Evolutionary conservation across 352 stramenopile species (phyloP), one percentile per base, ranked within the genome.

Genomic region (Blastocystis sp.): DNA sequence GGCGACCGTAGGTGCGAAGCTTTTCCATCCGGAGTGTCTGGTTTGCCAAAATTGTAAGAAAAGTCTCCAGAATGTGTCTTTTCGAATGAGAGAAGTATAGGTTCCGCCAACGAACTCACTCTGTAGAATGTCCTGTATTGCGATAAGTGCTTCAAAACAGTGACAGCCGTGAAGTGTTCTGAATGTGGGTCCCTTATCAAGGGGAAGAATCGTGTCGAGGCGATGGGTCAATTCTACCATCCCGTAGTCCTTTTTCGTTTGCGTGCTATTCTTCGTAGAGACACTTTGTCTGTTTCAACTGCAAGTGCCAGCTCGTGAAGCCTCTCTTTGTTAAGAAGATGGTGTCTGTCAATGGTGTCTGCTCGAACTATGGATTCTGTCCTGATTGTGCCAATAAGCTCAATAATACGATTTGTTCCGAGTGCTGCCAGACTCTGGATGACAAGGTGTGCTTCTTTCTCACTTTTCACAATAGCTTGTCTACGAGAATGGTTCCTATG

Each of bases 201-300:
- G 40, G 65, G 65, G 9, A 78, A 57, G 18, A 42, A 57, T 2
- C 40, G 65, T 36, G 16, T 78, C n/a, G 32, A 78, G 27, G 65
- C 27, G 11, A 78, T 78, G 65, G 65, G 65, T 18, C 36, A 78
- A 21, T 78, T 56, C 32, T 78, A 78, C 32, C 65, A 78, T 57
- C 65, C 65, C 4, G 65, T 78, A 57, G 1, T 18, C 24, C 42
- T 44, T 56, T 56, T 54, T 0, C 2, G 9, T 32, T 1, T 44
- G 40, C 38, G 56, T 21, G 24, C 11, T 6, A 56, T 59, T 34
- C 27, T 40, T 78, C n/a, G 11, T 57, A 78, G 65, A 51, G n/a
- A 78, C 65, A 78, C 21, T 40, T 78, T 18, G 65, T 78, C 9
- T 78, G 65, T 46, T 78, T 78, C 36, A 57, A 32, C 36, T 78